A percentile compares a stretch with the other conserved stretches of the same genome.
phyloP scores from a whole-genome alignment of 331 rosid genomes.

The Rhamnella rubrinervis region DNA sequence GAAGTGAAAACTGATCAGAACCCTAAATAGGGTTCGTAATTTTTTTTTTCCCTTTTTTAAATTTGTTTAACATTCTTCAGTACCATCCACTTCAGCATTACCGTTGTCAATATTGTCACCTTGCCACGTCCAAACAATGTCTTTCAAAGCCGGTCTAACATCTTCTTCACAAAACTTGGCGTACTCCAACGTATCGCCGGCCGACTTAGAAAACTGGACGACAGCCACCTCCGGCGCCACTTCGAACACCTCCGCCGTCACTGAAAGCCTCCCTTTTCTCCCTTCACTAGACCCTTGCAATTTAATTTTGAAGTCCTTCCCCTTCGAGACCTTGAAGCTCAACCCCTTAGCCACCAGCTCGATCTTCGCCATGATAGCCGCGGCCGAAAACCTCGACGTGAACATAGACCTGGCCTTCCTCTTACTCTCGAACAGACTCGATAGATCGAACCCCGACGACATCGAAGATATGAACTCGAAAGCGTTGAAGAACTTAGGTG shows the following conservation, averaged over 20 bases:
- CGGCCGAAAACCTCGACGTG: conserved; percentile 55
- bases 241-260: conserved; percentile 70
- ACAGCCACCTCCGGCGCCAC: conserved; percentile 73
- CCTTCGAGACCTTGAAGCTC: conserved; percentile 40
- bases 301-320: conserved; percentile 53
- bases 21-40: not conserved
- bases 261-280: conserved; percentile 50
- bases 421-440: conserved; percentile 62
- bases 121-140: conserved; percentile 93
- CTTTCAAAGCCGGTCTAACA: conserved; percentile 72
- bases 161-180: conserved; percentile 64
- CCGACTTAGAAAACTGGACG: conserved; percentile 65
- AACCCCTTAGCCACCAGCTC: conserved; percentile 52
- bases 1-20: not conserved
- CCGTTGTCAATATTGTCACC: conserved; percentile 42
- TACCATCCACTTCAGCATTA: conserved; percentile 2
- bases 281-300: conserved; percentile 55
- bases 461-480: conserved; percentile 71
- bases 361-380: conserved; percentile 53
- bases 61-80: conserved; percentile 14
- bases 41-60: not conserved
- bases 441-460: conserved; percentile 78
- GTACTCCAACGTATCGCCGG: conserved; percentile 80
- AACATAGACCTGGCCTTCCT: conserved; percentile 49
- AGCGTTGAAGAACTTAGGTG: conserved; percentile 75